Evolutionary conservation across 2,329 filamentous ascomycete species (phyloP).

Genomic region (Calycina marina): DNA sequence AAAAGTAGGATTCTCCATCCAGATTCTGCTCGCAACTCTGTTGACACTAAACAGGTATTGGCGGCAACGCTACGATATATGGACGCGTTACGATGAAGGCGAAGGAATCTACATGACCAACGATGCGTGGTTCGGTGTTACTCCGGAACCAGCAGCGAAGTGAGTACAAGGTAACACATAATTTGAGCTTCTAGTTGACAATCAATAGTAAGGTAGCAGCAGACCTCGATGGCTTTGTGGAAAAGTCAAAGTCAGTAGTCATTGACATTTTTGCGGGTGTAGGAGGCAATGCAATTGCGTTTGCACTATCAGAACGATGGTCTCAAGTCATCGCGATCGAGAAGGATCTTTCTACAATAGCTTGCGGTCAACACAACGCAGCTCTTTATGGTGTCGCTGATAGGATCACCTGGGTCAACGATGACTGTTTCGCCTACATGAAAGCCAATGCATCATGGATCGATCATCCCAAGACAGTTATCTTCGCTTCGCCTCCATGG

Average conservation of each 20-base stretch:
- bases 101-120: slow-evolving; percentile 82
- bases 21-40: slow-evolving; percentile 1
- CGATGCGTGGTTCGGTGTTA: slow-evolving; percentile 93
- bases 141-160: slow-evolving; percentile 81
- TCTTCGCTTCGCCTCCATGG: slow-evolving; percentile 65
- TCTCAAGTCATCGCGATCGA: slow-evolving; percentile 79
- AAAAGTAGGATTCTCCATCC: slow-evolving; percentile 45
- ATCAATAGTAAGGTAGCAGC: slow-evolving; percentile 52
- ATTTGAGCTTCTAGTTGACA: slow-evolving; percentile 1
- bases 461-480: slow-evolving; percentile 25
- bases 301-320: slow-evolving; percentile 70
- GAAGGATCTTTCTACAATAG: slow-evolving; percentile 62
- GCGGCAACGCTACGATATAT: slow-evolving; percentile 76
- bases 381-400: slow-evolving; percentile 65
- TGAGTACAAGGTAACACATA: slow-evolving; percentile 27
- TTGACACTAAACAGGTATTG: slow-evolving; percentile 56
- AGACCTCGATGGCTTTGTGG: slow-evolving; percentile 41
- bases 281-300: slow-evolving; percentile 90
- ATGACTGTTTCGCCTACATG: slow-evolving; percentile 56
- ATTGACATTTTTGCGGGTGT: slow-evolving; percentile 86
- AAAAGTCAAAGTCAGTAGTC: slow-evolving; percentile 27
- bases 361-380: slow-evolving; percentile 88
- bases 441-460: slow-evolving; percentile 9
- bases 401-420: slow-evolving; percentile 73
- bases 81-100: slow-evolving; percentile 73